Percentiles rank a stretch among this genome's conserved stretches.
Evolutionary conservation across 2,329 filamentous ascomycete species (phyloP).

Genomic region (Diaporthe velutina): DNA sequence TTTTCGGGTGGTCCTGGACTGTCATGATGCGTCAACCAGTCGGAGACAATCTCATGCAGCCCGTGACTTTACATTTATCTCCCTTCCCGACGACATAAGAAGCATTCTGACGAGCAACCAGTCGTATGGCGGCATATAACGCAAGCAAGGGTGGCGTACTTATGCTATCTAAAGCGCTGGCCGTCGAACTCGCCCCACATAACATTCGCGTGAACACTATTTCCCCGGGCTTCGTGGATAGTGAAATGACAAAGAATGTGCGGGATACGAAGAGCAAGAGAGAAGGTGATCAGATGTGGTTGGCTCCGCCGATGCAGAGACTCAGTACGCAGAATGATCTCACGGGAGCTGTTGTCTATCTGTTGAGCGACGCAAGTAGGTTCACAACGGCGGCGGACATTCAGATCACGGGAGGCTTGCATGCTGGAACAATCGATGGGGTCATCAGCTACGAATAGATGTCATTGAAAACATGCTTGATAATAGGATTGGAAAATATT

Average conservation of each 20-base stretch:
- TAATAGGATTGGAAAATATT: too few species aligned
- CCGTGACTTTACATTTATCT: neutral
- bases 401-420: conserved; percentile 58
- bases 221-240: conserved; percentile 54
- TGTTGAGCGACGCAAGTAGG: conserved; percentile 57
- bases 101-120: neutral
- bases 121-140: conserved; percentile 56
- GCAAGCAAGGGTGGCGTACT: conserved; percentile 57
- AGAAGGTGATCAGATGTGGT: conserved; percentile 53
- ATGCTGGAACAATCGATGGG: conserved; percentile 53
- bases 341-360: conserved; percentile 56
- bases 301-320: conserved; percentile 53
- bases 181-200: conserved; percentile 53
- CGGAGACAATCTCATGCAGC: neutral
- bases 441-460: conserved; percentile 51
- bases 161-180: conserved; percentile 55
- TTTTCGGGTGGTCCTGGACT: neutral
- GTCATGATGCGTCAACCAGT: neutral
- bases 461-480: too few species aligned
- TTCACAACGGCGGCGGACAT: conserved; percentile 60
- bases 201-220: conserved; percentile 55
- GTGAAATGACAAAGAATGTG: conserved; percentile 51
- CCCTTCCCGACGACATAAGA: neutral
- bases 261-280: conserved; percentile 49
- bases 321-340: conserved; percentile 58